Evolutionary conservation across 164 flowering plant genomes (phyloP).

Genomic region (Magnolia kwangsiensis): DNA sequence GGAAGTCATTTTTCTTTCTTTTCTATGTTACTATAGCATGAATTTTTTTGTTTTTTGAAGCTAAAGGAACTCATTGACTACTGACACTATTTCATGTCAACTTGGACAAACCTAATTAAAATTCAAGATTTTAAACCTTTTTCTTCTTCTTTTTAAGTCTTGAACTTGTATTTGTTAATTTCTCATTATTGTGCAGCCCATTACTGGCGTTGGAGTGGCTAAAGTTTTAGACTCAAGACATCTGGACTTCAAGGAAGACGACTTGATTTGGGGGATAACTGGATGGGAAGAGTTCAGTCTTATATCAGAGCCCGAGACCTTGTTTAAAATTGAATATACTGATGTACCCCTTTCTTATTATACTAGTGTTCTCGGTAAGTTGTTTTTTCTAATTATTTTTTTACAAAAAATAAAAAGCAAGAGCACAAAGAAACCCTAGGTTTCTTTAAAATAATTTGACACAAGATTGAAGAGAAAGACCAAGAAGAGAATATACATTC

Average conservation of each 20-base stretch:
- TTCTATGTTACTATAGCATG: too few relatives aligned
- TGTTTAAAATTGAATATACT: constrained; percentile 34
- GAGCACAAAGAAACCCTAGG: too few relatives aligned
- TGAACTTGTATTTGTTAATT: background rate
- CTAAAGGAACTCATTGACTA: too few relatives aligned
- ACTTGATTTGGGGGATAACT: constrained; percentile 51
- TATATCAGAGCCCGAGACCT: constrained; percentile 13
- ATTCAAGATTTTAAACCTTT: background rate
- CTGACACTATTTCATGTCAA: background rate
- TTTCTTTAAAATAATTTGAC: too few relatives aligned
- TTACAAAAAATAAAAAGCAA: too few relatives aligned
- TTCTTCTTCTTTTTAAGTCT: background rate
- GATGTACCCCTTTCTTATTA: constrained; percentile 52
- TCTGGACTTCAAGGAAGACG: constrained; percentile 42
- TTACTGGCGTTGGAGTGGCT: constrained; percentile 31
- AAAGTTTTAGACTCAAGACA: constrained; percentile 42
- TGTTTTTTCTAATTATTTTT: background rate
- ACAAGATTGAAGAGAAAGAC: too few relatives aligned
- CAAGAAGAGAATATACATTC: too few relatives aligned
- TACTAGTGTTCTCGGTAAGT: constrained; percentile 33
- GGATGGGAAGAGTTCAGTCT: constrained; percentile 56
- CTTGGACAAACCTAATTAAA: background rate
- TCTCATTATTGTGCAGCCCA: background rate
- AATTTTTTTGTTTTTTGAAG: too few relatives aligned
- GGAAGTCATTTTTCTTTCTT: too few relatives aligned